phyloP scores from a whole-genome alignment of 495 filamentous ascomycete species.

The Zalerion maritima region DNA sequence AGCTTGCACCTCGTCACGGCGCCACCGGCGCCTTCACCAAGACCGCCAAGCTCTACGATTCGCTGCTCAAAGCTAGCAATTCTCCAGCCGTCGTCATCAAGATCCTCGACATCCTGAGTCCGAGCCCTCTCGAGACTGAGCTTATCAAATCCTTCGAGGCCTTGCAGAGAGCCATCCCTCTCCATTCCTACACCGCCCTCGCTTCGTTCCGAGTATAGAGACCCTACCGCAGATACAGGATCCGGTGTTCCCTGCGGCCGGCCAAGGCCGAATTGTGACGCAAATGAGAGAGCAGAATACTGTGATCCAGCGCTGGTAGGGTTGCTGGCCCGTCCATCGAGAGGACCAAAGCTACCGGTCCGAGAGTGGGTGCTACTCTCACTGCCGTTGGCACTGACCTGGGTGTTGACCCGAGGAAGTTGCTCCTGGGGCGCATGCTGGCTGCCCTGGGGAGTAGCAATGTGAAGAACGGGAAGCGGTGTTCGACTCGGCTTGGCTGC shows the following conservation, averaged over 20 bases:
- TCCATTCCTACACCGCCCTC: conserved; percentile 58
- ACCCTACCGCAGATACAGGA: conserved; percentile 75
- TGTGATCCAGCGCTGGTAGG: conserved; percentile 71
- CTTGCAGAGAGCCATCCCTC: conserved; percentile 53
- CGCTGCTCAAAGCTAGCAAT: conserved; percentile 78
- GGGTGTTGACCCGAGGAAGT: conserved; percentile 28
- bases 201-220: conserved; percentile 59
- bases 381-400: conserved; percentile 57
- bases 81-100: conserved; percentile 90
- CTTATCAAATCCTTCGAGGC: conserved; percentile 57
- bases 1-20: conserved; percentile 85
- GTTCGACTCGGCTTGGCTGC: conserved; percentile 33
- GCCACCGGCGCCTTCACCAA: conserved; percentile 91
- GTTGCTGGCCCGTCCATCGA: conserved; percentile 59
- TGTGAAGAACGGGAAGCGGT: conserved; percentile 53
- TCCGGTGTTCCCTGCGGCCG: conserved; percentile 57
- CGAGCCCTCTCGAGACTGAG: conserved; percentile 65
- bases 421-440: conserved; percentile 49
- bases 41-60: conserved; percentile 73
- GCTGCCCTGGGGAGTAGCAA: conserved; percentile 77
- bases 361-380: conserved; percentile 53
- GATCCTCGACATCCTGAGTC: conserved; percentile 75
- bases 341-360: conserved; percentile 57
- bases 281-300: conserved; percentile 62
- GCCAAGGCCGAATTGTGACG: conserved; percentile 46